Base-by-base conservation (phyloP, 495 filamentous ascomycete species). In the Penicillium tannophilum region DNA sequence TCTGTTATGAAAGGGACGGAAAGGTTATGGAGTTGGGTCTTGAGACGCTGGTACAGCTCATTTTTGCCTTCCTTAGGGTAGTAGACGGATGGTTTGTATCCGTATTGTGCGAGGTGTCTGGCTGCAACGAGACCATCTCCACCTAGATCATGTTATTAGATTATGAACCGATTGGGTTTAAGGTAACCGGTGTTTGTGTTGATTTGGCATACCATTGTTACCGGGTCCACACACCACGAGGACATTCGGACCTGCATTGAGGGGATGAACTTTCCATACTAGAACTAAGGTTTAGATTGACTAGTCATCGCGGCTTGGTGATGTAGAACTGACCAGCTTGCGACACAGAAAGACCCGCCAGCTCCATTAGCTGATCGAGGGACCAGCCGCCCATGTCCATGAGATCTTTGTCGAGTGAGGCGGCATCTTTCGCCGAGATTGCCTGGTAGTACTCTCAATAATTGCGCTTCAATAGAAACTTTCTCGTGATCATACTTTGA, bases 91-190 rank as follows among this genome's bases (percentile, higher is more conserved):
- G 94, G 94, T 35, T 83, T 83, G 74, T 98, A 98, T 58, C 92
- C 92, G 74, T 92, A 98, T 70, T 97, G 91, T 65, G 82, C 86
- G n/a, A 98, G 84, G 73, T 98, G 94, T 35, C 94, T 86, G 42
- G 95, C 95, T 41, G 93, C 92, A 24, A 98, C 94, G 42, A 98
- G 87, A 1, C 94, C 95, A 70, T 98, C 94, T 24, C 94, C 94
- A 62, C 94, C 92, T 86, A 58, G 1, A 41, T 3, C 1, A 33
- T 30, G 49, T 17, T 30, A 30, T 26, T n/a, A n/a, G n/a, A n/a
- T n/a, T n/a, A n/a, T n/a, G n/a, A n/a, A n/a, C n/a, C n/a, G n/a
- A 23, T 23, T 23, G 20, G 20, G 36, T 47, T 14, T 33, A 14
- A 54, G 28, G 45, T 47, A 33, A 26, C 28, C 30, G 7, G 10